A percentile compares a stretch with the other conserved stretches of the same genome.
These are phyloP conservation scores for Fusarium lyarnte DNA, from an alignment of 2,329 filamentous ascomycete genomes.

Conservation along the genomic window DNA sequence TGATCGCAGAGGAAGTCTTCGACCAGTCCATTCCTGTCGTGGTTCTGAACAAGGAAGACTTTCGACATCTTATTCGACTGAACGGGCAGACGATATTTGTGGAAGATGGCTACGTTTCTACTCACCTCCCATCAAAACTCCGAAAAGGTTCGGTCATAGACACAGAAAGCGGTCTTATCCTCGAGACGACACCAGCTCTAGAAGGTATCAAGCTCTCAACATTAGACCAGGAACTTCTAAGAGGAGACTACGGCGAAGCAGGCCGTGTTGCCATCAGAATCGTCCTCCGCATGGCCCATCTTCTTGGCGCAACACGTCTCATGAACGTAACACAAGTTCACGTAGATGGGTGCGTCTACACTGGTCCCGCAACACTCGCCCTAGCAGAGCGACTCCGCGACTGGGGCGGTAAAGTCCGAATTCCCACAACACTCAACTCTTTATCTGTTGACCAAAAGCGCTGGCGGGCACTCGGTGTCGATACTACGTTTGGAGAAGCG, in stretches of 20 bases:
- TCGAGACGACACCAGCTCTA: not conserved
- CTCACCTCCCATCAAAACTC: not conserved
- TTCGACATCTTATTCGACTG: constrained; percentile 5
- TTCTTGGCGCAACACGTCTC: constrained; percentile 20
- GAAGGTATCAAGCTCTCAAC: constrained; percentile 33
- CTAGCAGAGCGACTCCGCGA: constrained; percentile 27
- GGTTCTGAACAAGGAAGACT: constrained; percentile 32
- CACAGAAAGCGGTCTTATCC: not conserved
- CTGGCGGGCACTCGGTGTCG: constrained; percentile 27
- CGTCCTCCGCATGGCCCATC: constrained; percentile 25
- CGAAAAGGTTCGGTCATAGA: not conserved
- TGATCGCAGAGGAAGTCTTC: constrained; percentile 55
- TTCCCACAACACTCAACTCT: constrained; percentile 33
- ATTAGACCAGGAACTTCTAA: constrained; percentile 4
- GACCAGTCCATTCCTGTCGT: constrained; percentile 53
- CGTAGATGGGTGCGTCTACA: constrained; percentile 38
- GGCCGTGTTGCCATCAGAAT: constrained; percentile 18
- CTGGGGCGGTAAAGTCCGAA: constrained; percentile 22
- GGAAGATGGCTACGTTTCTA: constrained; percentile 10
- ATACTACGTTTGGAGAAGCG: constrained; percentile 13
- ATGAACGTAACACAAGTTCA: constrained; percentile 35
- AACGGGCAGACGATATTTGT: constrained; percentile 11
- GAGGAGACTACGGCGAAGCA: constrained; percentile 25
- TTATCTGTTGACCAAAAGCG: constrained; percentile 30
- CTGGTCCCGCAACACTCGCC: constrained; percentile 31